phyloP scores from a whole-genome alignment of 257 asterid species.

The Henckelia pumila region DNA sequence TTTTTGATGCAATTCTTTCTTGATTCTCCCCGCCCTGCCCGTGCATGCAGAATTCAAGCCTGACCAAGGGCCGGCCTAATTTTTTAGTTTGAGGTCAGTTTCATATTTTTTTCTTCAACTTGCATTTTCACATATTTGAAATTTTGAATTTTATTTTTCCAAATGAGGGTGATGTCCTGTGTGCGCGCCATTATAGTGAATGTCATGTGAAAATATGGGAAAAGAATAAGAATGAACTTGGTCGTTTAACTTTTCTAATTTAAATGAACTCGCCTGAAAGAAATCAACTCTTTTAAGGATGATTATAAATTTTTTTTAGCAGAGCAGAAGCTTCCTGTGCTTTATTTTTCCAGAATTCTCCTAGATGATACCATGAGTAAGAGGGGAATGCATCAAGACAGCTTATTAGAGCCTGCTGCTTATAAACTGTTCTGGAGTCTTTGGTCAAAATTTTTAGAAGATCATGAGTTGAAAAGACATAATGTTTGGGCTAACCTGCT shows the following conservation, averaged over 20 bases:
- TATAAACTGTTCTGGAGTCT: neutral
- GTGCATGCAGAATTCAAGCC: slow-evolving; percentile 21
- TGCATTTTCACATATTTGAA: slow-evolving; percentile 3
- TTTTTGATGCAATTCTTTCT: neutral
- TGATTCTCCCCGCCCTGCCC: neutral
- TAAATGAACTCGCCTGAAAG: neutral
- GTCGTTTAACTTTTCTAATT: too few species aligned
- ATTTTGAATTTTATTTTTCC: too few species aligned
- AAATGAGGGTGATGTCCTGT: neutral
- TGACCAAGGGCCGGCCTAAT: slow-evolving; percentile 8
- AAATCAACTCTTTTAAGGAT: too few species aligned
- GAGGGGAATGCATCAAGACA: neutral
- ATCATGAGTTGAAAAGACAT: neutral
- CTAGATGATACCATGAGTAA: neutral
- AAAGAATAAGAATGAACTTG: neutral
- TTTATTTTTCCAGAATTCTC: neutral
- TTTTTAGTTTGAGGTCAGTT: neutral
- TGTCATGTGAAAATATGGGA: neutral
- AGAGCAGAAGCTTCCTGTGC: neutral
- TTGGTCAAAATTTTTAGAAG: neutral
- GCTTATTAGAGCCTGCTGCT: neutral
- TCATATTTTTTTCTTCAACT: neutral
- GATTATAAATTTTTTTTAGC: neutral
- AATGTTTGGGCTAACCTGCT: neutral
- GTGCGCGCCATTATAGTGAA: neutral